Base-by-base conservation (phyloP, 305 asterid species). In the Rubia tinctorum region DNA sequence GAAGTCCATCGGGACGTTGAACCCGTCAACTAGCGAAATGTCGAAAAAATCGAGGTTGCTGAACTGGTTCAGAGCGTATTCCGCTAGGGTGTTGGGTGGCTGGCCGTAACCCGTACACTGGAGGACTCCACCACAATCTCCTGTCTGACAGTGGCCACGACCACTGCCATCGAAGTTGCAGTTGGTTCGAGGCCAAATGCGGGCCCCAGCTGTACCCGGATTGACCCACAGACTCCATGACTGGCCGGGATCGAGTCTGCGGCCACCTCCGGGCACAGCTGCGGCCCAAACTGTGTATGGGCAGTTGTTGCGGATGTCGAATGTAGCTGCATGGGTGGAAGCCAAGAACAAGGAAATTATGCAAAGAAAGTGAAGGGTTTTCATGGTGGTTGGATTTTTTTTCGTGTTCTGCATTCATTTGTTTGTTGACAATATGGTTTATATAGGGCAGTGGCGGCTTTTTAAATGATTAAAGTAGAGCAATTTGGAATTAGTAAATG, bases 211-310 rank as follows among this genome's bases (percentile, higher is more conserved):
- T 0, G 87, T 87, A 47, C 88, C 84, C 2, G 84, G 75, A 0
- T 75, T 60, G 0, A 76, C 78, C 13, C 72, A 43, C 13, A 87
- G 7, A 45, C 69, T 75, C 91, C 88, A 85, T 2, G 79, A 39
- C 42, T 81, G 82, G 60, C 86, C 89, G 0, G 5, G 8, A 67
- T 80, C 15, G 40, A 84, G 85, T 22, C 27, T 79, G 5, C 39
- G 77, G 51, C 90, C 88, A 0, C 90, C 90, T 11, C 87, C 87
- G 0, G 90, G 91, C 0, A 66, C 75, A 12, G 88, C 83, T 0
- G 81, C 90, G 0, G 86, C 88, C 90, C 90, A 86, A 1, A 84
- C 84, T 0, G 86, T 77, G 75, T 47, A 67, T 2, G 82, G 89
- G 39, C 85, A 86, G 39, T 86, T 82, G 83, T 86, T 86, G 6